These are phyloP conservation scores for Phyllosticta ampelicida DNA, from an alignment of 2,329 filamentous ascomycete species.

Conservation along the genomic window DNA sequence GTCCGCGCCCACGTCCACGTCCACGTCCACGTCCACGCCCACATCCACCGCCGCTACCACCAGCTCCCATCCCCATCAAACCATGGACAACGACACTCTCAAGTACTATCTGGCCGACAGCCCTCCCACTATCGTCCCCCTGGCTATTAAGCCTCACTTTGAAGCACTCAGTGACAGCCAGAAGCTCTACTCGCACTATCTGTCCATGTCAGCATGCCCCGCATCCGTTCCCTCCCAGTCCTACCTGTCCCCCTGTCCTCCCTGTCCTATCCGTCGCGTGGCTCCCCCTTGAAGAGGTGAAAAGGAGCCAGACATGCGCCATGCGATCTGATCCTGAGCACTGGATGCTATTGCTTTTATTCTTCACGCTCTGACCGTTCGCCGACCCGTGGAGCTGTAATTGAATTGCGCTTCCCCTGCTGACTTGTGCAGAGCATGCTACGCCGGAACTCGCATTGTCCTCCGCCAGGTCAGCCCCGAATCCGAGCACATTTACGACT, in stretches of 20 bases:
- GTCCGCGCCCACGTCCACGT: too few relatives aligned
- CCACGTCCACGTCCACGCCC: too few relatives aligned
- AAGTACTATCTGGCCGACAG: constrained; percentile 81
- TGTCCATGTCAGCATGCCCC: constrained; percentile 24
- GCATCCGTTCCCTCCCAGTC: not conserved
- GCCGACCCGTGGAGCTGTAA: not conserved
- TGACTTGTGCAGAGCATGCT: constrained; percentile 28
- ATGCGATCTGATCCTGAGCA: not conserved
- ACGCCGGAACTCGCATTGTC: constrained; percentile 41
- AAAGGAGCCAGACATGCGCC: not conserved
- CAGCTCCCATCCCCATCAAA: constrained; percentile 11
- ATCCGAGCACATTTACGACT: constrained; percentile 43
- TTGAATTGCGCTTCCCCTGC: not conserved
- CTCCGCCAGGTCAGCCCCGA: constrained; percentile 43
- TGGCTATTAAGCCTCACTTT: constrained; percentile 91
- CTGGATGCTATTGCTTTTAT: not conserved
- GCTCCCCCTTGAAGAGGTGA: not conserved
- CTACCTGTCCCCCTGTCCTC: too few relatives aligned
- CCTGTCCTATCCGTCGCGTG: not conserved
- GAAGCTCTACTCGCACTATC: constrained; percentile 78
- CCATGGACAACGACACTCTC: constrained; percentile 34
- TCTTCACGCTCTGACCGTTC: not conserved
- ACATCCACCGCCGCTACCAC: constrained; percentile 4
- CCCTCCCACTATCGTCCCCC: constrained; percentile 75
- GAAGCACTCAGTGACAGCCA: constrained; percentile 63